phyloP scores from a whole-genome alignment of 306 rosid species.

The Chamaecrista fasciculata region DNA sequence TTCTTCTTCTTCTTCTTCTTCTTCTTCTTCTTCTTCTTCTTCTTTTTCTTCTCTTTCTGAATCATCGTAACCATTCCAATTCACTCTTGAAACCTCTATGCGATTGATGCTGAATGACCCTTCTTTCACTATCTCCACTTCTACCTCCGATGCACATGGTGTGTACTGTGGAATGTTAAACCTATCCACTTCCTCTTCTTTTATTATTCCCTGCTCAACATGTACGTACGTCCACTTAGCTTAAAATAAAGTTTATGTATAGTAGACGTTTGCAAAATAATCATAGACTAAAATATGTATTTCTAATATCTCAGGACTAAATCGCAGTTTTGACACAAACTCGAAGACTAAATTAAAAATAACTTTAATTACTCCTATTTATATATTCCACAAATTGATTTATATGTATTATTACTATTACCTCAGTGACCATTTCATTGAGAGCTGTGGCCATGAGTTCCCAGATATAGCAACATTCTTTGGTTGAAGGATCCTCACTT shows the following conservation, averaged over 20 bases:
- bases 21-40: too few species aligned
- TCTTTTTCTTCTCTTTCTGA: background rate
- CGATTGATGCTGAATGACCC: constrained; percentile 44
- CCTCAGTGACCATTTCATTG: constrained; percentile 47
- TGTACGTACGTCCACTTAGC: too few species aligned
- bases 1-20: too few species aligned
- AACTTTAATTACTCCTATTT: too few species aligned
- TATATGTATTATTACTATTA: too few species aligned
- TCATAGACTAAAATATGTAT: too few species aligned
- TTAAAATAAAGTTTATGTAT: too few species aligned
- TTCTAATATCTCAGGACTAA: too few species aligned
- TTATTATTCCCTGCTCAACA: constrained; percentile 37
- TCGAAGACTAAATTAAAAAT: too few species aligned
- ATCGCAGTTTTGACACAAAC: too few species aligned
- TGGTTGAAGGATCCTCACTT: constrained; percentile 44
- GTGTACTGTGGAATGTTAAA: constrained; percentile 60
- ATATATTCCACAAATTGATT: too few species aligned
- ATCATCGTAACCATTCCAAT: constrained; percentile 34
- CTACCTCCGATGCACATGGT: constrained; percentile 48
- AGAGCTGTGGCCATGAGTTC: constrained; percentile 54
- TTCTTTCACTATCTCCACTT: constrained; percentile 43
- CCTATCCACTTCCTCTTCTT: constrained; percentile 42
- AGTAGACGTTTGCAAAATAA: too few species aligned
- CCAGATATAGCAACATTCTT: constrained; percentile 57
- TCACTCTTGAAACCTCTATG: constrained; percentile 28